phyloP scores from a whole-genome alignment of 1,284 basidiomycete species.

The Ceratobasidium sp. region DNA sequence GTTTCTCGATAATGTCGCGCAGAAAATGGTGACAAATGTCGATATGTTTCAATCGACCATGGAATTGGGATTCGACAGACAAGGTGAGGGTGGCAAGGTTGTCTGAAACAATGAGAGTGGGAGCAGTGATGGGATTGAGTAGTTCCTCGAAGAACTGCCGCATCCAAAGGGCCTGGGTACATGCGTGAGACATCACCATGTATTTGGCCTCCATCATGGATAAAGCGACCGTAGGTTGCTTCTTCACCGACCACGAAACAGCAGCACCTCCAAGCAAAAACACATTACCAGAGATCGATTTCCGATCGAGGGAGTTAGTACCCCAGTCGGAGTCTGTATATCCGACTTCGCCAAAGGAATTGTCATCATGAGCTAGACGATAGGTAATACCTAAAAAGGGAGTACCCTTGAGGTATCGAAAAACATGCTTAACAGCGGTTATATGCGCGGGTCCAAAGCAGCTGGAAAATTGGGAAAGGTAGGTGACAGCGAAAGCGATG shows the following conservation, averaged over 20 bases:
- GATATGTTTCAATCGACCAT: slow-evolving; percentile 56
- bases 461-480: slow-evolving; percentile 4
- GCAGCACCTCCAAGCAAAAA: slow-evolving; percentile 51
- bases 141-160: slow-evolving; percentile 50
- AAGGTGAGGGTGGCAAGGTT: slow-evolving; percentile 54
- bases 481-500: slow-evolving; percentile 35
- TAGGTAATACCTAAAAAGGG: slow-evolving; percentile 43
- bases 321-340: slow-evolving; percentile 55
- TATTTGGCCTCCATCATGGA: slow-evolving; percentile 42
- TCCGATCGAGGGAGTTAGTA: slow-evolving; percentile 48
- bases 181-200: slow-evolving; percentile 30
- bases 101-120: slow-evolving; percentile 51
- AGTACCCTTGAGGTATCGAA: slow-evolving; percentile 48
- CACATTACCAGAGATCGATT: slow-evolving; percentile 51
- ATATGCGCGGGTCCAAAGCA: slow-evolving; percentile 44
- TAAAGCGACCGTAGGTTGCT: slow-evolving; percentile 34
- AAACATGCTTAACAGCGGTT: slow-evolving; percentile 45
- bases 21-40: slow-evolving; percentile 55
- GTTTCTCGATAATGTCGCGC: slow-evolving; percentile 51
- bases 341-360: slow-evolving; percentile 47
- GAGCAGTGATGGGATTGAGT: slow-evolving; percentile 33
- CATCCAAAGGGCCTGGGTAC: slow-evolving; percentile 43
- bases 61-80: slow-evolving; percentile 51
- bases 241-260: slow-evolving; percentile 49
- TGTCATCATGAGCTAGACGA: not conserved